Base-by-base conservation (phyloP, 2,329 filamentous ascomycete genomes). In the Calonectria pseudoturangicola region DNA sequence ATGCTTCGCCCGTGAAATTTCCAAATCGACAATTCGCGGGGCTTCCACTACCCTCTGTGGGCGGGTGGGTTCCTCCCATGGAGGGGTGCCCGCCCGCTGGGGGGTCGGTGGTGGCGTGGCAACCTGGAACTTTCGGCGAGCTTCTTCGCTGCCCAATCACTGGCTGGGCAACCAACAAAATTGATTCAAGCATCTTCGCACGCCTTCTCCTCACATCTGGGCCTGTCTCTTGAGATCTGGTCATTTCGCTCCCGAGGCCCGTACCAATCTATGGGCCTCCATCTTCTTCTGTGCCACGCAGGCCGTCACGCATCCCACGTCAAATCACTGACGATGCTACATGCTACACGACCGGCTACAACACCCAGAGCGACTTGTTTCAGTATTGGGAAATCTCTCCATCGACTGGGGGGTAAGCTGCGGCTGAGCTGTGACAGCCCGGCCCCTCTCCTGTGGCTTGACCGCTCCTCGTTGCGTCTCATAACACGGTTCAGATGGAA, bases 31-130 rank as follows among this genome's bases (percentile, higher is more conserved):
- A 54, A 54, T 79, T 79, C 77, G 72, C 76, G 75, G 74, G 70
- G 73, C 75, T 79, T 79, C 77, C 77, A 79, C 67, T 72, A 58
- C 68, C 33, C 71, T 79, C 77, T 76, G 74, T 66, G 66, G 71
- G 48, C 67, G 69, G 66, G 65, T 71, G 62, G 70, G 27, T 58
- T 43, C 16, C 16, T 43, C 16, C 15, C 16, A 43, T 51, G 66
- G 66, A 51, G 63, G 51, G 63, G 39, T 30, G 45, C 48, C 66
- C 66, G 54, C 43, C 56, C 66, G 60, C 70, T 70, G 66, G 66
- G 48, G 66, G 41, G 58, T 62, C 50, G 25, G 28, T 43, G 50
- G 71, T 73, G 71, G 71, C 71, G 71, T 70, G 67, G 71, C 66
- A 67, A 64, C 71, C 54, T 66, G 65, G 66, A 63, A 36, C 66